phyloP scores from a whole-genome alignment of 2,329 filamentous ascomycete genomes.

The Achaetomium macrosporum region DNA sequence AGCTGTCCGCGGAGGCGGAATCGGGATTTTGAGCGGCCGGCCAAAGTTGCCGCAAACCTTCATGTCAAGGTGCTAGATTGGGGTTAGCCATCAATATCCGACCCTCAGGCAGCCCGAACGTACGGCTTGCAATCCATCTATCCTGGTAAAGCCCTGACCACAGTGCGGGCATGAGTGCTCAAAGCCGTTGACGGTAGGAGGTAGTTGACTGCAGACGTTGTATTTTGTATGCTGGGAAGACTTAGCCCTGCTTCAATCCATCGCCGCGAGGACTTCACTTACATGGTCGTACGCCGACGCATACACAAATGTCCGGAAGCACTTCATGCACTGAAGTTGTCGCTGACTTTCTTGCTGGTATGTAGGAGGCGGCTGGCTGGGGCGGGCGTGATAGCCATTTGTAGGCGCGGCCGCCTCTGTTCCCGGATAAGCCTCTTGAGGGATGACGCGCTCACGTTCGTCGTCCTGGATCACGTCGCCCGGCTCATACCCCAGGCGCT shows the following conservation, averaged over 20 bases:
- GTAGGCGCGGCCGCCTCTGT: conserved; percentile 1
- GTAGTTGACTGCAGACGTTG: conserved; percentile 20
- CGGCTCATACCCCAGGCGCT: conserved; percentile 51
- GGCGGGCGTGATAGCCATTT: background rate
- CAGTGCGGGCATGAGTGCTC: conserved; percentile 21
- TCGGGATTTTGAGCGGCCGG: background rate
- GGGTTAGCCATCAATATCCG: conserved; percentile 2
- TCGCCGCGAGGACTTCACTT: background rate
- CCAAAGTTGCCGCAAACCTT: conserved; percentile 42
- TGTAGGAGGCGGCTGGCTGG: background rate
- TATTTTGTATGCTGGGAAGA: conserved; percentile 18
- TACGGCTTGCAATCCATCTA: conserved; percentile 14
- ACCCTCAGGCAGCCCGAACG: background rate
- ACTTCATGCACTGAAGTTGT: conserved; percentile 21
- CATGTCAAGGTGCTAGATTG: conserved; percentile 34
- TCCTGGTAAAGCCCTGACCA: conserved; percentile 20
- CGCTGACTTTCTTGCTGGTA: background rate
- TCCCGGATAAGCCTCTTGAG: conserved; percentile 26
- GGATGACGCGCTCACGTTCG: conserved; percentile 35
- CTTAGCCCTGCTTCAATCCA: background rate
- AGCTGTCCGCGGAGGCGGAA: conserved; percentile 11
- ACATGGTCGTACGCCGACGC: conserved; percentile 20
- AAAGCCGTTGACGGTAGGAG: conserved; percentile 21
- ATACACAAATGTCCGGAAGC: conserved; percentile 23
- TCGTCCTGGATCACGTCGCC: conserved; percentile 44